Evolutionary conservation across 345 rosid genomes (phyloP).

Genomic region (Orychophragmus violaceus): DNA sequence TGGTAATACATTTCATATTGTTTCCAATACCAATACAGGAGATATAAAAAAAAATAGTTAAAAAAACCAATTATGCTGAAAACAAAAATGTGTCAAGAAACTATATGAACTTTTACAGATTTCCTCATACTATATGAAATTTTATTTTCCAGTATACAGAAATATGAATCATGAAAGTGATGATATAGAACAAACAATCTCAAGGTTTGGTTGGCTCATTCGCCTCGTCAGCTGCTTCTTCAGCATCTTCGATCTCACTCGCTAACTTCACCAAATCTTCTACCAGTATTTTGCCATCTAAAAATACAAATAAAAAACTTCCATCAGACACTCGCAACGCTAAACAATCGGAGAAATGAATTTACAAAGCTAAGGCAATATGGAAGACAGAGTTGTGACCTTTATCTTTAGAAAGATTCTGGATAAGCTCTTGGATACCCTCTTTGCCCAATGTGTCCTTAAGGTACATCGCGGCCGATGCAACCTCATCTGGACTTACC

Average conservation of each 20-base stretch:
- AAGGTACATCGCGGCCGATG: conserved; percentile 74
- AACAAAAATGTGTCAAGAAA: no score
- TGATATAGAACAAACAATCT: no score
- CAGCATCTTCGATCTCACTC: no score
- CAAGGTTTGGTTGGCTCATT: conserved; percentile 32
- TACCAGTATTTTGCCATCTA: conserved; percentile 88
- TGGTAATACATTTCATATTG: no score
- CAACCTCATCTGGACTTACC: conserved; percentile 93
- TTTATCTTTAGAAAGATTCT: conserved; percentile 80
- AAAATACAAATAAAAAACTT: neutral
- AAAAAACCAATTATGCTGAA: no score
- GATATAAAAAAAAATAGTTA: no score
- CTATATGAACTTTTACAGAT: no score
- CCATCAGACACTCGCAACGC: no score
- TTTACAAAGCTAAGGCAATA: neutral
- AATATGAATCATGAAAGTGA: no score
- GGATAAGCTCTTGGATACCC: conserved; percentile 82
- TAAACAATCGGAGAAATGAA: neutral
- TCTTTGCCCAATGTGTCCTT: conserved; percentile 84
- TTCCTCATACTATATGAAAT: no score
- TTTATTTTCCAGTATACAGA: no score
- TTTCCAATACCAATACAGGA: no score
- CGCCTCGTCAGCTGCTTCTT: conserved; percentile 36
- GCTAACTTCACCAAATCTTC: conserved; percentile 80
- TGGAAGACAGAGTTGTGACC: conserved; percentile 43